A percentile compares a stretch with the other conserved stretches of the same genome.
phyloP scores from a whole-genome alignment of 306 rosid genomes.

The Vachellia collinsii region DNA sequence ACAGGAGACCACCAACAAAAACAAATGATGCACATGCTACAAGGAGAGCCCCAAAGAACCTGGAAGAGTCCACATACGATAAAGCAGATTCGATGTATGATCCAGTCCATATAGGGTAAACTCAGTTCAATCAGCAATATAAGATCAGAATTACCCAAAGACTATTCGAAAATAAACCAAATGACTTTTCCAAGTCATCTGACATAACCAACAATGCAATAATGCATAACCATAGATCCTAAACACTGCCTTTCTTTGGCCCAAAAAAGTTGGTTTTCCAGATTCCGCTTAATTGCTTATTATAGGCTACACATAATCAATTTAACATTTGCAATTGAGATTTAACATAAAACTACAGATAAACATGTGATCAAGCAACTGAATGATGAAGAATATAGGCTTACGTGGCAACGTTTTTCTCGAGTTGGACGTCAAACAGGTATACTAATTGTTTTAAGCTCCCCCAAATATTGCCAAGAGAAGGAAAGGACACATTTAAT shows the following conservation, averaged over 20 bases:
- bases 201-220: constrained; percentile 12
- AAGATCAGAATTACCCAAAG: not conserved
- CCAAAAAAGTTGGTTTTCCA: constrained; percentile 18
- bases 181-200: no score
- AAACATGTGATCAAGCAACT: constrained; percentile 19
- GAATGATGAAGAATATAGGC: constrained; percentile 42
- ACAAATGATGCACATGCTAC: constrained; percentile 84
- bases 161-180: not conserved
- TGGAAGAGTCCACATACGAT: constrained; percentile 45
- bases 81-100: constrained; percentile 2
- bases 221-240: constrained; percentile 17
- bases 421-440: constrained; percentile 85
- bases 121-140: not conserved
- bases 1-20: constrained; percentile 77
- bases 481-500: constrained; percentile 82
- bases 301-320: constrained; percentile 8
- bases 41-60: constrained; percentile 85
- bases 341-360: constrained; percentile 13
- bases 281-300: constrained; percentile 4
- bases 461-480: constrained; percentile 71
- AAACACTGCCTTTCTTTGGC: not conserved
- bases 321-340: constrained; percentile 7
- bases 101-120: not conserved
- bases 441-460: constrained; percentile 71
- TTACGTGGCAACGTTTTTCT: constrained; percentile 96